Evolutionary conservation across 2,329 filamentous ascomycete genomes (phyloP), one percentile per base, ranked within the genome.

Genomic region (Fusarium citri): DNA sequence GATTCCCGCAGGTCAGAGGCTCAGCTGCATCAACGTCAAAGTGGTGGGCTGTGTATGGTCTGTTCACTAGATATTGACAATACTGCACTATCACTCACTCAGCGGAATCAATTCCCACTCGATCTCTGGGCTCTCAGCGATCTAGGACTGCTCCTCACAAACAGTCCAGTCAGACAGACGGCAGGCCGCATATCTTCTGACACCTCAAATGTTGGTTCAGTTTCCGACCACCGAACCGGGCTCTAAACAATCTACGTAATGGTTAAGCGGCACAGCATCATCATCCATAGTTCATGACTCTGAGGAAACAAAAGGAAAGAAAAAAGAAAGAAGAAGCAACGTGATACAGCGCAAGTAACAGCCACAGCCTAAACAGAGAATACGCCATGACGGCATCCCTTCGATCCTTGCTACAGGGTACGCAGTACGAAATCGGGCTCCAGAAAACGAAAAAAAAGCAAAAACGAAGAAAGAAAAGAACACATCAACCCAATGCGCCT

Each of bases 161-260:
- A 40, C 31, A 28, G 28, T 55, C 46, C 46, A 55, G 61, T 61
- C 67, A 64, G 22, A 15, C 25, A 47, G 23, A 58, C 64, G 62
- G 65, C 43, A 58, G 55, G 69, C 37, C 55, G 59, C 66, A 66
- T 63, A 58, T 65, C 25, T 56, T 61, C 63, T 57, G 46, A 69
- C 55, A 58, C 53, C 61, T 63, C 55, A 55, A 15, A 25, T 28
- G 28, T 49, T 45, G 26, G 54, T 64, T 50, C 40, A 66, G 51
- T 40, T 48, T 37, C 66, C 45, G 41, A 49, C 37, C 41, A 57
- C 60, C 43, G 42, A 59, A 9, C 43, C 25, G 18, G 11, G 43
- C 14, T 50, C 53, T 53, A 40, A 50, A 26, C 18, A 23, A 31
- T 18, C 56, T 71, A 73, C 71, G 69, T 74, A 74, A 74, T 71